phyloP scores from a whole-genome alignment of 2,329 filamentous ascomycete genomes.

The Aspergillus persii region DNA sequence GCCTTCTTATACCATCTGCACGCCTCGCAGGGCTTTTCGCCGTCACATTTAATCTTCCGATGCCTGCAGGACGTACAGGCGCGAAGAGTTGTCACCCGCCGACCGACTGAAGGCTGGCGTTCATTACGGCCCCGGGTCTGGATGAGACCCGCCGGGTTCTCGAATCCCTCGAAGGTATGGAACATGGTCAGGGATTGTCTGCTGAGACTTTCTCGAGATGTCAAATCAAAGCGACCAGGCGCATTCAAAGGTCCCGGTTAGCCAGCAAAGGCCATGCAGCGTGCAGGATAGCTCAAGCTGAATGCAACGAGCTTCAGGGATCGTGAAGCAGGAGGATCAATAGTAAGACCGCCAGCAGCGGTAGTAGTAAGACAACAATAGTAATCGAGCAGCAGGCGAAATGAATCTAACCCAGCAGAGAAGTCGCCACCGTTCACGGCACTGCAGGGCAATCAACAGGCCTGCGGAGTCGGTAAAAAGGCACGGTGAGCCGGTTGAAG shows the following conservation, averaged over 20 bases:
- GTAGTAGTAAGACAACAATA: constrained; percentile 1
- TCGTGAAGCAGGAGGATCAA: neutral
- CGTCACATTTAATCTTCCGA: constrained; percentile 81
- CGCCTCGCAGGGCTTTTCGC: constrained; percentile 76
- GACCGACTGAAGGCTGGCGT: constrained; percentile 34
- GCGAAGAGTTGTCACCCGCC: constrained; percentile 39
- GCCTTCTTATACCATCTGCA: constrained; percentile 79
- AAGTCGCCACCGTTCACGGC: neutral
- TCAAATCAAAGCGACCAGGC: constrained; percentile 3
- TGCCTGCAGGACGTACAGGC: constrained; percentile 76
- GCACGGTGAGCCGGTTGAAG: neutral
- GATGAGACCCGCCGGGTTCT: constrained; percentile 32
- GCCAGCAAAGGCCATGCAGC: constrained; percentile 9
- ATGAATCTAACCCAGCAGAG: neutral
- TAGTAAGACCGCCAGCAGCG: neutral
- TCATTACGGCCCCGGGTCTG: constrained; percentile 31
- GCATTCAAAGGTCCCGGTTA: constrained; percentile 10
- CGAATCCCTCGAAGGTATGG: constrained; percentile 43
- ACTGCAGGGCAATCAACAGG: neutral
- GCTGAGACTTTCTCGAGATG: neutral
- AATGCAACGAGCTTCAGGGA: constrained; percentile 6
- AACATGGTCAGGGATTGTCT: constrained; percentile 32
- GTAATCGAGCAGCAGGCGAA: neutral
- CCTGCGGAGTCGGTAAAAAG: neutral
- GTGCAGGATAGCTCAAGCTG: neutral